phyloP scores from a whole-genome alignment of 2,329 filamentous ascomycete species.

The Apiospora arundinis region DNA sequence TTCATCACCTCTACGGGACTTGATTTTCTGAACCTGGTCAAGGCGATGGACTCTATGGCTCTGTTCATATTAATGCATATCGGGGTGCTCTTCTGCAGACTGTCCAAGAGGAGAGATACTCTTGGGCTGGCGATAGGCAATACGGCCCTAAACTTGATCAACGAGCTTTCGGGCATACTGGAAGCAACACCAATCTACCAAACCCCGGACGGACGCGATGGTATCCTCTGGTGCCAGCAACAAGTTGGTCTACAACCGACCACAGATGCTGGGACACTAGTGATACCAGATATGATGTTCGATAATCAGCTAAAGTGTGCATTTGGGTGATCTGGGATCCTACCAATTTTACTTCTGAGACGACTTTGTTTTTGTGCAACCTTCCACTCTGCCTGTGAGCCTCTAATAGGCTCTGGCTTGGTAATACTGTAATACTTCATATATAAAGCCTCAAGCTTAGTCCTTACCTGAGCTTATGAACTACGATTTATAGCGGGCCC shows the following conservation, averaged over 20 bases:
- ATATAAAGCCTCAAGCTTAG: too few relatives aligned
- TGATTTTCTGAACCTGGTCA: conserved; percentile 7
- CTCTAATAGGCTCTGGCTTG: too few relatives aligned
- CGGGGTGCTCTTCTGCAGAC: neutral
- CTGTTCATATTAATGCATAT: conserved; percentile 13
- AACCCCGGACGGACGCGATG: neutral
- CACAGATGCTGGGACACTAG: neutral
- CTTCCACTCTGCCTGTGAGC: neutral
- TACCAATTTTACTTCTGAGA: neutral
- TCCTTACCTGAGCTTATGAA: too few relatives aligned
- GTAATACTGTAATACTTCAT: too few relatives aligned
- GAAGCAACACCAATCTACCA: neutral
- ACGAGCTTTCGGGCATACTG: neutral
- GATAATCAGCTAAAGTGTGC: neutral
- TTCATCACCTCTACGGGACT: conserved; percentile 1
- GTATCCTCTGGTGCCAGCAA: conserved; percentile 4
- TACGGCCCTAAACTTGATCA: neutral
- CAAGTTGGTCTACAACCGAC: neutral
- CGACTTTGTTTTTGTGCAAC: neutral
- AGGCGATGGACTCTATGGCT: conserved; percentile 5
- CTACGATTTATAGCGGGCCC: too few relatives aligned
- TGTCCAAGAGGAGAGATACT: neutral
- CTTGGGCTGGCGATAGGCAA: neutral
- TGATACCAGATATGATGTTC: neutral
- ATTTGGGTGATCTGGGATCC: neutral